Conservation (phyloP, 2,329 filamentous ascomycete genomes). For the Aspergillus quadrilineatus region DNA sequence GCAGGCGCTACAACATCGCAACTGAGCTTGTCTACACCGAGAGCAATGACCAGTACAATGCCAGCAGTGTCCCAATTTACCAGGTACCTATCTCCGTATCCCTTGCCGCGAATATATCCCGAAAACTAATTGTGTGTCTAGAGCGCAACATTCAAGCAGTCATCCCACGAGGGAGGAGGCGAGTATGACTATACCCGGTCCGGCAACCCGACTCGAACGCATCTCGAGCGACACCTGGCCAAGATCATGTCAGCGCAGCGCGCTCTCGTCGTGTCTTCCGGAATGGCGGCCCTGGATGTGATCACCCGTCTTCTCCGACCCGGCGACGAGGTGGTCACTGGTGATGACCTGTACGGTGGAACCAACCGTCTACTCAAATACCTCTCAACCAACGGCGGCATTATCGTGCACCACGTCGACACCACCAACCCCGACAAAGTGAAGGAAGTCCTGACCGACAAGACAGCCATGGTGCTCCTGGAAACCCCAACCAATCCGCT, state of each 20-base stretch:
- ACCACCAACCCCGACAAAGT: slow-evolving; percentile 78
- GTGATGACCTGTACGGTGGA: slow-evolving; percentile 94
- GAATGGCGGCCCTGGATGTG: slow-evolving; percentile 96
- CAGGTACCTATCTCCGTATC: slow-evolving; percentile 54
- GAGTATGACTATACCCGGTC: slow-evolving; percentile 99
- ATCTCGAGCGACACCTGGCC: slow-evolving; percentile 92
- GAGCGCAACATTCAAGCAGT: slow-evolving; percentile 97
- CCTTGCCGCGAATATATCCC: background rate
- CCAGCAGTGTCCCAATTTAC: slow-evolving; percentile 95
- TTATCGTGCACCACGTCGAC: slow-evolving; percentile 93
- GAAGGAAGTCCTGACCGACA: slow-evolving; percentile 65
- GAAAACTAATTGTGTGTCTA: slow-evolving; percentile 28
- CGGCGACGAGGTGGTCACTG: slow-evolving; percentile 95
- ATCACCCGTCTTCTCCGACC: slow-evolving; percentile 87
- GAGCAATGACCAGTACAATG: slow-evolving; percentile 92
- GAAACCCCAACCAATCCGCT: slow-evolving; percentile 97
- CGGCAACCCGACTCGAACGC: slow-evolving; percentile 92
- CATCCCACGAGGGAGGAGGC: slow-evolving; percentile 71
- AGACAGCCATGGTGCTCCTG: slow-evolving; percentile 92
- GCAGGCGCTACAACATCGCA: slow-evolving; percentile 85
- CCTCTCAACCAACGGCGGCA: slow-evolving; percentile 82
- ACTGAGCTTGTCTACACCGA: slow-evolving; percentile 98
- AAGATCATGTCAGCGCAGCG: slow-evolving; percentile 98
- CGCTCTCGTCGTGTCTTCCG: slow-evolving; percentile 88
- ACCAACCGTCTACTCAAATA: slow-evolving; percentile 93